Base-by-base conservation (phyloP, 2,329 filamentous ascomycete genomes). In the Aspergillus fijiensis region DNA sequence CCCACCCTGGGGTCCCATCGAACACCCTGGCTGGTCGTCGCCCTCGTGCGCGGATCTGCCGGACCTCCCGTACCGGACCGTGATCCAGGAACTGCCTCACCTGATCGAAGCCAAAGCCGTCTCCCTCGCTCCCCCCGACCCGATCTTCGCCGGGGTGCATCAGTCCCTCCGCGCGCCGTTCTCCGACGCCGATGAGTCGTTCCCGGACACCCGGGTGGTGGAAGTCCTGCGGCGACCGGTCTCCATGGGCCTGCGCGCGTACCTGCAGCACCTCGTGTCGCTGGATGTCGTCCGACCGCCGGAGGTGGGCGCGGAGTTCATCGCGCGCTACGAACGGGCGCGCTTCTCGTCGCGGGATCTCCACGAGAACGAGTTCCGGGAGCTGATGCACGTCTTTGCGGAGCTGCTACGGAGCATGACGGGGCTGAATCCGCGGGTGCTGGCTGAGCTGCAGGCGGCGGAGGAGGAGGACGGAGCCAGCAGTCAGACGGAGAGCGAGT, bases 41-140 rank as follows among this genome's bases (percentile, higher is more conserved):
- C 94, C 94, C 5, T 84, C 85, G 31, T 89, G 87, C 1, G 80
- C 84, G 9, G 90, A 95, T 70, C 78, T 95, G 19, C 87, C 91
- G 4, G 87, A 91, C 70, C 78, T 98, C n/a, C 87, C 96, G 65
- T 98, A 96, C 75, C 84, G 83, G 67, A 87, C 87, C 2, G 91
- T 99, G 25, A 82, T 97, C 19, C 83, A 85, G 42, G 94, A 98
- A 75, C 82, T 99, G 25, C 91, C 93, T 1, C 89, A 96, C 71
- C 82, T 98, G 29, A 90, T 98, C 63, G 94, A 98, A 79, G 94
- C 91, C 10, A 94, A 94, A 74, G 94, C 92, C 1, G 86, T 97
- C n/a, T 92, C 91, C 0, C 84, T 96, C 42, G 91, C 90, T 0
- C 91, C 88, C 31, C 80, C 81, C 0, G 81, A 84, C 64, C 80